Conservation (phyloP, 106 monocot genomes). For the Dendrobium huoshanense region DNA sequence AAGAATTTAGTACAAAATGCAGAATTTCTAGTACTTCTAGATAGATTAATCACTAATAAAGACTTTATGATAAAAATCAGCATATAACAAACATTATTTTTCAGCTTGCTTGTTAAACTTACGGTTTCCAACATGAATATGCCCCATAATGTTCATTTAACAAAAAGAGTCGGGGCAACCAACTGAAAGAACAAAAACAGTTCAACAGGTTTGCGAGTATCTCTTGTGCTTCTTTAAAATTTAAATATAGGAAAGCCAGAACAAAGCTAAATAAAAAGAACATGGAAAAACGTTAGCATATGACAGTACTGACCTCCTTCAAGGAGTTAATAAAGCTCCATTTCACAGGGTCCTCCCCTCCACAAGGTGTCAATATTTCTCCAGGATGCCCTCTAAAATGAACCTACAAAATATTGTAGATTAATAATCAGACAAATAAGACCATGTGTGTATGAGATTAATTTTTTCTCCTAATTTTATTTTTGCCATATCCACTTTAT, state of each 20-base stretch:
- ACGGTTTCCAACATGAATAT: neutral
- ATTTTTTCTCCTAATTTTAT: no score
- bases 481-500: no score
- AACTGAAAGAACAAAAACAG: neutral
- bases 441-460: no score
- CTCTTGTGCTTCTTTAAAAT: neutral
- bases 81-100: neutral
- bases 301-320: slow-evolving; percentile 67
- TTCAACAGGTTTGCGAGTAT: neutral
- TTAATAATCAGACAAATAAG: neutral
- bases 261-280: neutral
- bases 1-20: neutral
- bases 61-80: neutral
- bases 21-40: neutral
- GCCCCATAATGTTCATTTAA: slow-evolving; percentile 1
- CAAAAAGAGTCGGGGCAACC: neutral
- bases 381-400: slow-evolving; percentile 90
- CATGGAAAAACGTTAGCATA: neutral
- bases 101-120: neutral
- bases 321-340: slow-evolving; percentile 95
- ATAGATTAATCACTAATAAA: neutral
- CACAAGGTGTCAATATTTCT: slow-evolving; percentile 68
- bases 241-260: neutral
- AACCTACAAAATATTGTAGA: slow-evolving; percentile 34
- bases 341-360: slow-evolving; percentile 79